Percentiles rank a stretch among this genome's conserved stretches.
phyloP scores from a whole-genome alignment of 768 basidiomycete genomes.

The Suillus lakei region DNA sequence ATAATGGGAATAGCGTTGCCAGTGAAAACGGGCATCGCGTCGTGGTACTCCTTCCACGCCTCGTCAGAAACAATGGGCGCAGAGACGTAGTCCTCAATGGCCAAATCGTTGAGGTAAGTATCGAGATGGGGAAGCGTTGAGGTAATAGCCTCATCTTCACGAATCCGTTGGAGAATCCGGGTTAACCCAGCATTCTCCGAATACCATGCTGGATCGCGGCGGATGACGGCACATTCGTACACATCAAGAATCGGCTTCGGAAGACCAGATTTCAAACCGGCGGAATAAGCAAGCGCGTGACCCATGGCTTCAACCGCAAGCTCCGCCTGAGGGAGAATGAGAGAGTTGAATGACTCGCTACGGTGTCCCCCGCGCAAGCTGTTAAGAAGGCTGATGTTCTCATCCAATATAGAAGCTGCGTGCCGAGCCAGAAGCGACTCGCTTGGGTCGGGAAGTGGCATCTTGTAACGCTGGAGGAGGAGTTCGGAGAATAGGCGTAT shows the following conservation, averaged over 20 bases:
- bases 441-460: conserved; percentile 48
- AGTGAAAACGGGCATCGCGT: conserved; percentile 44
- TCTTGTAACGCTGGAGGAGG: conserved; percentile 54
- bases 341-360: conserved; percentile 53
- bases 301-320: conserved; percentile 63
- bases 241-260: conserved; percentile 57
- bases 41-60: conserved; percentile 52
- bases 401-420: conserved; percentile 48
- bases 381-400: conserved; percentile 46
- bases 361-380: conserved; percentile 34
- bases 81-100: conserved; percentile 53
- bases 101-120: conserved; percentile 45
- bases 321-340: conserved; percentile 61
- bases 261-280: conserved; percentile 48
- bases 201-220: conserved; percentile 64
- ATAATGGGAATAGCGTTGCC: conserved; percentile 45
- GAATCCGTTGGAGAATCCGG: conserved; percentile 50
- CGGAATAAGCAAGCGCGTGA: conserved; percentile 63
- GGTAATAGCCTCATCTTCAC: conserved; percentile 51
- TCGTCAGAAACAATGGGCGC: conserved; percentile 59
- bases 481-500: conserved; percentile 66
- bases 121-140: conserved; percentile 49
- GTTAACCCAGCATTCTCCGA: conserved; percentile 54
- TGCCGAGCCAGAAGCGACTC: conserved; percentile 61
- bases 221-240: conserved; percentile 57